Conservation (phyloP, 768 basidiomycete species). For the Boletus pseudopeckii region DNA sequence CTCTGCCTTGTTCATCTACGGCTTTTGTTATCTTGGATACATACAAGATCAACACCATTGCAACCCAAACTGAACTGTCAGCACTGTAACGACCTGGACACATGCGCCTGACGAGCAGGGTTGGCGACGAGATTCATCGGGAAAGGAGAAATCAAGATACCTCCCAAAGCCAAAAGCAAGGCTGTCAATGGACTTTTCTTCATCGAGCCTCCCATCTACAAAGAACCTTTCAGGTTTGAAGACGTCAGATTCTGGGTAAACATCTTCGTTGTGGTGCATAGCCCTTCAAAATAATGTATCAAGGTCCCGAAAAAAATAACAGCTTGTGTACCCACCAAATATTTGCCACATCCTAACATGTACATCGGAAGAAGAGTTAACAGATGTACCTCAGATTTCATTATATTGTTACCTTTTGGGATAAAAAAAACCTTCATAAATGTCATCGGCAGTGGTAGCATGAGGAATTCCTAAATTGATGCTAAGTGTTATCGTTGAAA, state of each 20-base stretch:
- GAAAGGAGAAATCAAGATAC: neutral
- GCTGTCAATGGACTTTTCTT: neutral
- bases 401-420: slow-evolving; percentile 17
- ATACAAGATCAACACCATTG: slow-evolving; percentile 26
- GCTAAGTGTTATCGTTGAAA: neutral
- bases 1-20: slow-evolving; percentile 23
- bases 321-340: slow-evolving; percentile 11
- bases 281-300: slow-evolving; percentile 11
- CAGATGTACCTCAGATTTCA: neutral
- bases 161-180: slow-evolving; percentile 25
- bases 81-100: slow-evolving; percentile 35
- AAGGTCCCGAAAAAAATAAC: neutral
- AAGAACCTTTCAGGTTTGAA: slow-evolving; percentile 35
- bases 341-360: slow-evolving; percentile 19
- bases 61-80: slow-evolving; percentile 30
- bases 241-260: slow-evolving; percentile 17
- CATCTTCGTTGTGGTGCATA: slow-evolving; percentile 9
- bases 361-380: neutral
- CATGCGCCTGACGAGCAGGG: slow-evolving; percentile 13
- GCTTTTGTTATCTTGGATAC: slow-evolving; percentile 26
- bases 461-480: slow-evolving; percentile 14
- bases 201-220: slow-evolving; percentile 7
- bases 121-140: neutral
- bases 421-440: slow-evolving; percentile 21
- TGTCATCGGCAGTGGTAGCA: slow-evolving; percentile 17